Conservation (phyloP, 192 early-diverging fungal species). For the Coemansia sp. region DNA sequence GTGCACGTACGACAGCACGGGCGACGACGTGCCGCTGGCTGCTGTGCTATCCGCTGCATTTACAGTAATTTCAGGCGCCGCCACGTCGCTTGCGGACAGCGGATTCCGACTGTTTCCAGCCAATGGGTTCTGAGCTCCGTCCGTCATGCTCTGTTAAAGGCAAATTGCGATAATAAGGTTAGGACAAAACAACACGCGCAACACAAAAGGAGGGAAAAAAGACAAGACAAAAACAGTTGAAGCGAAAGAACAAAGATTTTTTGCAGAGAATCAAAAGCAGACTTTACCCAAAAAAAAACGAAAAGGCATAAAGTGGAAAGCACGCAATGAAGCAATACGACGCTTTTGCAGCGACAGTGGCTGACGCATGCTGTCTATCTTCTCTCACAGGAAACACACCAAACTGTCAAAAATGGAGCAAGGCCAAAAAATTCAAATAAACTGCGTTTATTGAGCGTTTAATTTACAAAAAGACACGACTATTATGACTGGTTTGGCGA, state of each 20-base stretch:
- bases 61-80: constrained; percentile 2
- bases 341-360: too few species aligned
- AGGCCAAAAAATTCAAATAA: too few species aligned
- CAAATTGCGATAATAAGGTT: background rate
- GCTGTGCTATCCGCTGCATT: background rate
- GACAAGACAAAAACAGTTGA: background rate
- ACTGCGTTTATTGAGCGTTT: too few species aligned
- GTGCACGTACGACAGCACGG: constrained; percentile 23
- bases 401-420: too few species aligned
- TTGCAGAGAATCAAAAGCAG: background rate
- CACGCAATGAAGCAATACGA: too few species aligned
- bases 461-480: background rate
- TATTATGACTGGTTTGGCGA: background rate
- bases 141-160: background rate
- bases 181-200: background rate
- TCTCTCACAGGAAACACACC: too few species aligned
- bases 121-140: background rate
- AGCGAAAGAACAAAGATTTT: background rate
- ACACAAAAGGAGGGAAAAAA: background rate
- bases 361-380: too few species aligned
- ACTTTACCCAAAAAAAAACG: background rate
- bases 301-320: too few species aligned
- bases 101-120: background rate
- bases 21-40: constrained; percentile 2
- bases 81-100: background rate